Evolutionary conservation across 2,329 filamentous ascomycete species (phyloP).

Genomic region (Paecilomyces formosus): DNA sequence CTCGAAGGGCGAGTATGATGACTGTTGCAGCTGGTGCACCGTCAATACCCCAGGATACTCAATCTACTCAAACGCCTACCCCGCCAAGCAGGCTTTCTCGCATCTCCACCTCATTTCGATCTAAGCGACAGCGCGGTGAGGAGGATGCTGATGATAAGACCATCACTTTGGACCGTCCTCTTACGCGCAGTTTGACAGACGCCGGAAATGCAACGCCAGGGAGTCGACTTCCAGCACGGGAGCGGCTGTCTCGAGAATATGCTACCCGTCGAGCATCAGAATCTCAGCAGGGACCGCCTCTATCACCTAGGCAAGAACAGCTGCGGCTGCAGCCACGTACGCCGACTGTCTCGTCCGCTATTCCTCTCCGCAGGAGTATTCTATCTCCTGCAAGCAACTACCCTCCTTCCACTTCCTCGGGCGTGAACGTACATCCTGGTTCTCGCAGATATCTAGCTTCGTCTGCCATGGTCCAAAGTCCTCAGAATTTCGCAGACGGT

Average conservation of each 20-base stretch:
- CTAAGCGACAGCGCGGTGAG: slow-evolving; percentile 28
- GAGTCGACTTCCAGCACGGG: slow-evolving; percentile 21
- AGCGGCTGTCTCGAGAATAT: slow-evolving; percentile 24
- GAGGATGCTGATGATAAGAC: slow-evolving; percentile 25
- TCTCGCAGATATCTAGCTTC: slow-evolving; percentile 31
- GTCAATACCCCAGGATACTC: slow-evolving; percentile 16
- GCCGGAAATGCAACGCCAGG: slow-evolving; percentile 21
- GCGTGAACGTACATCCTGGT: slow-evolving; percentile 34
- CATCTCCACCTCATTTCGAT: slow-evolving; percentile 31
- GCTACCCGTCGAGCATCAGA: slow-evolving; percentile 17
- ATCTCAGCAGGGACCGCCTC: slow-evolving; percentile 15
- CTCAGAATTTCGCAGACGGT: slow-evolving; percentile 13
- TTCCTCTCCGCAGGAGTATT: slow-evolving; percentile 31
- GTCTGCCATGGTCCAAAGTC: slow-evolving; percentile 9
- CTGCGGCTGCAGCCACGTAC: slow-evolving; percentile 16
- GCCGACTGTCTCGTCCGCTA: slow-evolving; percentile 23
- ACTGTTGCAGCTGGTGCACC: slow-evolving; percentile 13
- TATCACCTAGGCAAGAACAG: slow-evolving; percentile 9
- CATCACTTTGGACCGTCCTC: slow-evolving; percentile 25
- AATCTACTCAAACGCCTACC: slow-evolving; percentile 18
- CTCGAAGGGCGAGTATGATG: slow-evolving; percentile 32
- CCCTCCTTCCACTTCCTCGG: slow-evolving; percentile 24
- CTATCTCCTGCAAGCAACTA: slow-evolving; percentile 21
- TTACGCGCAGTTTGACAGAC: slow-evolving; percentile 38
- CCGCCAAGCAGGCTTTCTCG: slow-evolving; percentile 32